Evolutionary conservation across 768 basidiomycete genomes (phyloP), one percentile per base, ranked within the genome.

Genomic region (Boletus insuetus): DNA sequence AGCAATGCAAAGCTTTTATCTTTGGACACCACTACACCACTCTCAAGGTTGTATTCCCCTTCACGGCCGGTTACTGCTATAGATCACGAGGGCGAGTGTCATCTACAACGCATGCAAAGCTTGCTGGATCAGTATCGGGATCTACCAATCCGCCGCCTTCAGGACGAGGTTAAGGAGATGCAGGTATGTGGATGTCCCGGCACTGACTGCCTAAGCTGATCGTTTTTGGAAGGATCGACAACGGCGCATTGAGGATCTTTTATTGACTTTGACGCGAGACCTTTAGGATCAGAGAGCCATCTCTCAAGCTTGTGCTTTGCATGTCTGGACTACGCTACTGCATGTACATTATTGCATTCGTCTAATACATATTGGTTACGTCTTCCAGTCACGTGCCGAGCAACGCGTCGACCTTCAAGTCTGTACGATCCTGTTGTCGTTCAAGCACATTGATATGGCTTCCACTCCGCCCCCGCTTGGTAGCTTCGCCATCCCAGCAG

Each of bases 131-230:
- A 84, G 47, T 78, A 87, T 43, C 77, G 78, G 29, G 77, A 80
- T 41, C 59, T 89, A 58, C 89, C 90, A 8, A 80, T 90, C 19
- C 77, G 80, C 35, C 79, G 72, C 58, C 72, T 94, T 37, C 86
- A 82, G 69, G 86, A 87, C 3, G 89, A 93, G 69, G 87, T 94
- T 82, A 89, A 84, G 66, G 91, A 92, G 65, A 69, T 92, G 29
- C 87, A 89, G 79, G 88, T 87, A 43, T 46, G 77, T 69, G 20
- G 31, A 46, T 40, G 24, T 22, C 54, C 4, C 19, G 6, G 5
- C 13, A 32, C 43, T 34, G 11, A 46, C 46, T 16, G 16, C 44
- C 45, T 24, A n/a, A 37, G n/a, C 34, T 61, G 14, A 58, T 48
- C 12, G 19, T 45, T 14, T 29, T 49, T 56, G 29, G 13, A 58